Percentiles rank a stretch among this genome's conserved stretches.
phyloP scores from a whole-genome alignment of 139 green algal genomes.

The Asterochloris sp. region DNA sequence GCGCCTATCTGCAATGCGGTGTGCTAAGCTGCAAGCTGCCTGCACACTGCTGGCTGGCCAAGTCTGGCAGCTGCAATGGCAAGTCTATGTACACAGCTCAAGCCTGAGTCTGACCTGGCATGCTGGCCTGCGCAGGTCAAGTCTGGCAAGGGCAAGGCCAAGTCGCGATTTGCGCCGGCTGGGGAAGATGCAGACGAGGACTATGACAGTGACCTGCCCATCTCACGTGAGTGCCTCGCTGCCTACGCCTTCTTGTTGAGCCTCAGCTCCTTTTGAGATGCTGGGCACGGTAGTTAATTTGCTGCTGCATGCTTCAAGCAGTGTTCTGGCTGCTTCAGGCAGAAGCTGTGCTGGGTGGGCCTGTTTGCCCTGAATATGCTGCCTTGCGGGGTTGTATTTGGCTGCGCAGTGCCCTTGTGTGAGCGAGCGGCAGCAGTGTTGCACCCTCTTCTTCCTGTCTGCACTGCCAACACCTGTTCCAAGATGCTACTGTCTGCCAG shows the following conservation, averaged over 20 bases:
- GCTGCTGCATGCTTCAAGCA: background rate
- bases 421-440: background rate
- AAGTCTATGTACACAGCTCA: too few relatives aligned
- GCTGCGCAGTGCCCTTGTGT: background rate
- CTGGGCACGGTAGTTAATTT: background rate
- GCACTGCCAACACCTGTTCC: too few relatives aligned
- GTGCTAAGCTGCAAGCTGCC: too few relatives aligned
- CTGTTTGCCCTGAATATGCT: background rate
- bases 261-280: too few relatives aligned
- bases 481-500: too few relatives aligned
- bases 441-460: background rate
- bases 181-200: background rate
- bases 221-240: constrained; percentile 2
- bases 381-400: background rate
- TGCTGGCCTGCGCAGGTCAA: too few relatives aligned
- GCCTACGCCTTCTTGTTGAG: too few relatives aligned
- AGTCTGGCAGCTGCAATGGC: too few relatives aligned
- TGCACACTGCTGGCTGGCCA: too few relatives aligned
- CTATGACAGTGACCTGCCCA: background rate
- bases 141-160: constrained; percentile 11
- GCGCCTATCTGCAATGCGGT: too few relatives aligned
- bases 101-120: too few relatives aligned
- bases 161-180: constrained; percentile 20
- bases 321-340: background rate
- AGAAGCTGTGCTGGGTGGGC: background rate